Evolutionary conservation across 257 asterid genomes (phyloP).

Genomic region (Henckelia pumila): DNA sequence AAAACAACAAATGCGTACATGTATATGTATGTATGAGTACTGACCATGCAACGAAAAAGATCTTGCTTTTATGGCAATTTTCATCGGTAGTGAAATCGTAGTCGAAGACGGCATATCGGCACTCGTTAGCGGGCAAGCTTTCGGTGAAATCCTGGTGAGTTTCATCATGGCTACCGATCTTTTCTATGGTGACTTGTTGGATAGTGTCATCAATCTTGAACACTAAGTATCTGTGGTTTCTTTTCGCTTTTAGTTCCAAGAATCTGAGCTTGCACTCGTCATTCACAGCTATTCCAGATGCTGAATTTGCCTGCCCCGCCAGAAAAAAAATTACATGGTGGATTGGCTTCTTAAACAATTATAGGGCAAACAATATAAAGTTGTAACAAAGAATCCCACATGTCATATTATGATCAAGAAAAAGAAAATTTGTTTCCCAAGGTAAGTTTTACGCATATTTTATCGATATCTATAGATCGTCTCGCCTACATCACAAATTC

Average conservation of each 20-base stretch:
- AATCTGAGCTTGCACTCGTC: conserved; percentile 72
- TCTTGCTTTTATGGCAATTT: conserved; percentile 70
- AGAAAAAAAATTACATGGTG: not conserved
- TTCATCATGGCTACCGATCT: conserved; percentile 42
- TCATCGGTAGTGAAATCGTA: conserved; percentile 67
- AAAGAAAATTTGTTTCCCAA: not conserved
- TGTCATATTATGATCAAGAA: not conserved
- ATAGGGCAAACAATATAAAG: not conserved
- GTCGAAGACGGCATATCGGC: conserved; percentile 68
- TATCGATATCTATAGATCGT: no score
- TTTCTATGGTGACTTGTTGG: conserved; percentile 55
- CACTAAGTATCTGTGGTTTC: conserved; percentile 50
- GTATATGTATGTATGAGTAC: no score
- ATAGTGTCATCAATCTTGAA: conserved; percentile 55
- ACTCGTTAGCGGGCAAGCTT: conserved; percentile 51
- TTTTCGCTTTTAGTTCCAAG: conserved; percentile 62
- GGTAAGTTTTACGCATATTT: not conserved
- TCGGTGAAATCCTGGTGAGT: conserved; percentile 48
- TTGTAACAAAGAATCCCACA: not conserved
- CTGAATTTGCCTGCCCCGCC: conserved; percentile 52
- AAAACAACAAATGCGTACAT: not conserved
- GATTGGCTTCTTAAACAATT: not conserved
- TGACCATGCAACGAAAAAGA: conserved; percentile 65
- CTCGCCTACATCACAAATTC: no score
- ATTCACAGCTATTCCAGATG: conserved; percentile 63